phyloP scores from a whole-genome alignment of 2,329 filamentous ascomycete species.

The Chrysoporthe austroafricana region DNA sequence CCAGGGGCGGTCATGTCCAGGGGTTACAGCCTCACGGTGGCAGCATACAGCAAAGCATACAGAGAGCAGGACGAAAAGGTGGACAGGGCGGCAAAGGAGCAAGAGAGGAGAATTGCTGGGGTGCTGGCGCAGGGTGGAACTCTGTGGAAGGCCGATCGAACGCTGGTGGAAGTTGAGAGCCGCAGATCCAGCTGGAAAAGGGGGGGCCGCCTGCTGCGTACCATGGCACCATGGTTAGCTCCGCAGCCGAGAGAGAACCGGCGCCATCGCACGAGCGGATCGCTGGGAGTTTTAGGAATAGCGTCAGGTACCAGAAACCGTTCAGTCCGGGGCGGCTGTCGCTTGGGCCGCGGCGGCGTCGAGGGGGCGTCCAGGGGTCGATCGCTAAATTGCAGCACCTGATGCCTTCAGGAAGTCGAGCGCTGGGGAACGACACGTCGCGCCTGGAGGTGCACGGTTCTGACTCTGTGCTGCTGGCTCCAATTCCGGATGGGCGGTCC shows the following conservation, averaged over 20 bases:
- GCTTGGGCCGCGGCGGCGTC: not conserved
- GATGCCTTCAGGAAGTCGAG: not conserved
- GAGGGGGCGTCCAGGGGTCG: not conserved
- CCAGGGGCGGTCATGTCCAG: too few relatives aligned
- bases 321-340: not conserved
- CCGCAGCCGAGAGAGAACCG: not conserved
- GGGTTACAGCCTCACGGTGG: too few relatives aligned
- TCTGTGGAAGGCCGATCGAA: slow-evolving; percentile 11
- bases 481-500: slow-evolving; percentile 5
- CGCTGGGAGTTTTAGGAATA: slow-evolving; percentile 1
- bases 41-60: too few relatives aligned
- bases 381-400: not conserved
- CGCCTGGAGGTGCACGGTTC: not conserved
- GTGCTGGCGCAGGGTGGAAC: not conserved
- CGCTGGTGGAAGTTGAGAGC: slow-evolving; percentile 1
- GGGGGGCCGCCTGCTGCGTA: too few relatives aligned
- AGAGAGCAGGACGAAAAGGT: not conserved
- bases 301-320: slow-evolving; percentile 12
- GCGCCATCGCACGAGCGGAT: not conserved
- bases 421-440: not conserved
- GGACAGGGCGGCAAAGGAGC: not conserved
- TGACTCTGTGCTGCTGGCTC: not conserved
- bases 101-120: not conserved
- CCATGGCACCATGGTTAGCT: not conserved
- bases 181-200: not conserved